Evolutionary conservation across 257 asterid genomes (phyloP).

Genomic region (Lycium barbarum): DNA sequence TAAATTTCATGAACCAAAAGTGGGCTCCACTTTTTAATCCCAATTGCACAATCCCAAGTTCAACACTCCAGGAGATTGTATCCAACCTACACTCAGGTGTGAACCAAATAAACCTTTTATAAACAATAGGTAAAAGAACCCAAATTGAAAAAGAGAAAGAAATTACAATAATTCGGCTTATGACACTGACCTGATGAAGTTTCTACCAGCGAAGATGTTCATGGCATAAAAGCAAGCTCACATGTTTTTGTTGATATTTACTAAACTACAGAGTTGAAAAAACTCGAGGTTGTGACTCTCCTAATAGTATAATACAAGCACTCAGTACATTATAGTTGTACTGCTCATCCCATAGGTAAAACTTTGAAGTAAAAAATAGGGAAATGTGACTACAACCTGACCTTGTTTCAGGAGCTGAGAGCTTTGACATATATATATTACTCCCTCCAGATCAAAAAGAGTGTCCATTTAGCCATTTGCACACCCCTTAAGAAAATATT

Average conservation of each 20-base stretch:
- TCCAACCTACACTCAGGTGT: slow-evolving; percentile 20
- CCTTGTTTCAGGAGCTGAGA: slow-evolving; percentile 24
- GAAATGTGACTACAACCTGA: background rate
- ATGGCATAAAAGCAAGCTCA: slow-evolving; percentile 12
- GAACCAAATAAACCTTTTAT: background rate
- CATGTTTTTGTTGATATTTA: background rate
- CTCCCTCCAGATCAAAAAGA: too few relatives aligned
- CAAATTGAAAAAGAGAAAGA: background rate
- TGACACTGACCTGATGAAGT: background rate
- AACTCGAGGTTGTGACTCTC: background rate
- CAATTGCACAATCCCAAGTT: slow-evolving; percentile 1
- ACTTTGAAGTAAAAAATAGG: background rate
- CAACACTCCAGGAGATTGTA: background rate
- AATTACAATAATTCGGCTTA: background rate
- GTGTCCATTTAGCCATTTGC: too few relatives aligned
- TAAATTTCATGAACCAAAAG: slow-evolving; percentile 1
- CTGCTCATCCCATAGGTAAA: background rate
- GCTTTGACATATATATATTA: background rate
- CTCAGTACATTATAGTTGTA: background rate
- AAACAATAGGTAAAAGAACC: background rate
- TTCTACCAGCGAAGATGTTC: background rate
- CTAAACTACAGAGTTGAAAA: background rate
- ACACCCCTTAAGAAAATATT: too few relatives aligned
- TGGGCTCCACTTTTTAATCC: background rate
- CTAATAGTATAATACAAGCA: background rate